Base-by-base conservation (phyloP, 345 rosid genomes). In the Gossypium arboreum region DNA sequence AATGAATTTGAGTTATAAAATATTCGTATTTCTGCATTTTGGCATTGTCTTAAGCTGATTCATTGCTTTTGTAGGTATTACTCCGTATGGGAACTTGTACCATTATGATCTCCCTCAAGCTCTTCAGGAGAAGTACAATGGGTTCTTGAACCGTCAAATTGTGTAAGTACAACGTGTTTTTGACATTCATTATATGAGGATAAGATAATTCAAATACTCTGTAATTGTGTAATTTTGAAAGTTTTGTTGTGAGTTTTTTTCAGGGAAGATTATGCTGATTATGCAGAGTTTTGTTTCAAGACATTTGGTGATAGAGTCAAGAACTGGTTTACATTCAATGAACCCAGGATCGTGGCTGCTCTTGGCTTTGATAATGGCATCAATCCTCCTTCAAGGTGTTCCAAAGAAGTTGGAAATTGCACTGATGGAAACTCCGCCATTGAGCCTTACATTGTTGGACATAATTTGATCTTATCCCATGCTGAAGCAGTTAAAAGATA, bases 281-380 rank as follows among this genome's bases (percentile, higher is more conserved):
- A 81, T 82, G 89, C 89, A 9, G 92, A 90, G 0, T 88, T 90
- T 54, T 88, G 92, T 78, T 90, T 90, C 83, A 85, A 85, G 77
- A 70, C 81, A 25, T 90, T 81, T 60, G 92, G 92, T 2, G 92
- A 88, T 59, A 70, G 91, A 64, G 91, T 88, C 20, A 90, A 88
- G 80, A 88, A 88, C 56, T 90, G 91, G 94, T 80, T 84, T 73
- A 88, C 94, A 50, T 85, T 88, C 51, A 90, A 90, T 25, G 92
- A 90, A 72, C 94, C 92, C 1, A 82, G 90, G 73, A 76, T 88
- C 2, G 69, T 85, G 54, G 89, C 94, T 62, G 87, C 87, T 12
- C 85, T 88, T 27, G 94, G 92, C 2, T 90, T 77, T 72, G 90
- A 85, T 74, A 82, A 61, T 50, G 94, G 94, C 2, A 2, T 25